Conservation (phyloP, 2,329 filamentous ascomycete genomes). For the Colletotrichum liriopes region DNA sequence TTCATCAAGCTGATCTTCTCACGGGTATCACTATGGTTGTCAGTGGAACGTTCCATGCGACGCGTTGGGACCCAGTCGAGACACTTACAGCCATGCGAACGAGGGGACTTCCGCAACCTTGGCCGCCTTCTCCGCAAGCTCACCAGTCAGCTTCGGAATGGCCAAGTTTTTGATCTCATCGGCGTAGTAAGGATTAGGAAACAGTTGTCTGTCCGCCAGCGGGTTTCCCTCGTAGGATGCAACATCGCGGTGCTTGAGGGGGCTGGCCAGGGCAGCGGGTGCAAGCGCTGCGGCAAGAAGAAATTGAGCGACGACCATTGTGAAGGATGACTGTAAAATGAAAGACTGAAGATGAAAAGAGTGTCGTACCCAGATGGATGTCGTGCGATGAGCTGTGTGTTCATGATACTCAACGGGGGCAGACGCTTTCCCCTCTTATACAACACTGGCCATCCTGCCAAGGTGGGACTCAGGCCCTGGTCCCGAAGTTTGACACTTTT, state of each 20-base stretch:
- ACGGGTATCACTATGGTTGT: constrained; percentile 50
- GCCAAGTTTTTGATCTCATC: constrained; percentile 60
- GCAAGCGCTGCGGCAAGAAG: constrained; percentile 38
- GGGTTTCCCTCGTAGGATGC: constrained; percentile 55
- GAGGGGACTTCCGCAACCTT: constrained; percentile 51
- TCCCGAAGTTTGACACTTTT: constrained; percentile 1
- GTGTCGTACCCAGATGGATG: constrained; percentile 8
- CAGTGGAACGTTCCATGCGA: not conserved
- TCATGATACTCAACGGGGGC: not conserved
- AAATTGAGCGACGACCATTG: constrained; percentile 25
- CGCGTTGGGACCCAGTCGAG: not conserved
- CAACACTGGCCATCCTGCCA: not conserved
- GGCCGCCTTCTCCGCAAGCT: constrained; percentile 57
- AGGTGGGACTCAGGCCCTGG: constrained; percentile 25
- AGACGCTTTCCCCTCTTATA: constrained; percentile 28
- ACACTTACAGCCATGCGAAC: constrained; percentile 50
- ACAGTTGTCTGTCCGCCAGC: constrained; percentile 53
- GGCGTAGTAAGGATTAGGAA: constrained; percentile 56
- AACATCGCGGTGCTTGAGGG: constrained; percentile 29
- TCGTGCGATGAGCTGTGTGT: not conserved
- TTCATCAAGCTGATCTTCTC: constrained; percentile 51
- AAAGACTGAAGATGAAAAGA: not conserved
- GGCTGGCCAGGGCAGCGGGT: constrained; percentile 32
- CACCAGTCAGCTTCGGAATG: constrained; percentile 66
- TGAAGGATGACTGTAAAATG: not conserved